These are phyloP conservation scores for Clavariopsis aquatica DNA, from an alignment of 495 filamentous ascomycete species.

Conservation along the genomic window DNA sequence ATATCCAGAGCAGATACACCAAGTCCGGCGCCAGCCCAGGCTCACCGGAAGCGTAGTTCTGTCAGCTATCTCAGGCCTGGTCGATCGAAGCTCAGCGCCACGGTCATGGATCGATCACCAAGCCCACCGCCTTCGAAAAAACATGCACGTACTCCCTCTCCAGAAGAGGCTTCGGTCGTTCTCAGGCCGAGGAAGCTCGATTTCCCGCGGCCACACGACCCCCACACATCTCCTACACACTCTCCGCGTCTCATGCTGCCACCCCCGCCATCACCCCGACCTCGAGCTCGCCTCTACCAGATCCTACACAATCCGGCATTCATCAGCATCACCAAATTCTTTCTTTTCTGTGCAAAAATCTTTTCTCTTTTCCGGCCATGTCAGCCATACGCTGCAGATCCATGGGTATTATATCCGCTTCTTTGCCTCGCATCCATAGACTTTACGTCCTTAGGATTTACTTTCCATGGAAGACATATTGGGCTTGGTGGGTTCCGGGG, in stretches of 20 bases:
- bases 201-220: slow-evolving; percentile 11
- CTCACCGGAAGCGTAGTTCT: slow-evolving; percentile 33
- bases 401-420: slow-evolving; percentile 63
- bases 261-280: slow-evolving; percentile 35
- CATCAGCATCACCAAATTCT: slow-evolving; percentile 30
- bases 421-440: slow-evolving; percentile 61
- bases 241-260: slow-evolving; percentile 41
- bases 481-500: slow-evolving; percentile 22
- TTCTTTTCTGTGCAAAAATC: slow-evolving; percentile 51
- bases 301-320: slow-evolving; percentile 45
- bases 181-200: slow-evolving; percentile 39
- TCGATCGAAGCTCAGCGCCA: slow-evolving; percentile 35
- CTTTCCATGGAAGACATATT: slow-evolving; percentile 26
- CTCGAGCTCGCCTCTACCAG: slow-evolving; percentile 41
- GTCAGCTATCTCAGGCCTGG: slow-evolving; percentile 28
- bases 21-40: slow-evolving; percentile 29
- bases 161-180: slow-evolving; percentile 35
- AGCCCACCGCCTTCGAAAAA: slow-evolving; percentile 14
- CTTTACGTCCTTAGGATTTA: slow-evolving; percentile 23
- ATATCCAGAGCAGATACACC: slow-evolving; percentile 38
- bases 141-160: slow-evolving; percentile 11
- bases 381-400: slow-evolving; percentile 59
- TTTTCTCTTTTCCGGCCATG: slow-evolving; percentile 59
- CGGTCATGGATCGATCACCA: slow-evolving; percentile 19
- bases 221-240: slow-evolving; percentile 19